Percentiles rank a stretch among this genome's conserved stretches.
These are phyloP conservation scores for Chytridium lagenaria DNA, from an alignment of 371 early-diverging fungal species.

Conservation along the genomic window DNA sequence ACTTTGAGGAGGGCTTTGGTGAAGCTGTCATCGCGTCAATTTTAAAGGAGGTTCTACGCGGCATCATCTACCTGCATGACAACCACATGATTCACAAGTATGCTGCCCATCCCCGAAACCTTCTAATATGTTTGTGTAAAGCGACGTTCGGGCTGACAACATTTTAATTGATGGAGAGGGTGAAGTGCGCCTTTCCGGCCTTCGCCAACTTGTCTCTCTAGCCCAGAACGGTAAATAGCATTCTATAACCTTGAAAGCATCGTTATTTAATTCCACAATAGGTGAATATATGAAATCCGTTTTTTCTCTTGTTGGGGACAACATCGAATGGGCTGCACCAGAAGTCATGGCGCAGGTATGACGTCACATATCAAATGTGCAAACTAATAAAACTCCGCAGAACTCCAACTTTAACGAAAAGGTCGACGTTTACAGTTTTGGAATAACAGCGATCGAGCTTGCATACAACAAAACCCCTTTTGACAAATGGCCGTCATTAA, in stretches of 20 bases:
- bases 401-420: slow-evolving; percentile 53
- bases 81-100: slow-evolving; percentile 65
- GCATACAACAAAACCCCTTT: slow-evolving; percentile 60
- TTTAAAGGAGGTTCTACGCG: slow-evolving; percentile 56
- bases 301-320: slow-evolving; percentile 58
- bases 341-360: slow-evolving; percentile 62
- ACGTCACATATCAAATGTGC: slow-evolving; percentile 5
- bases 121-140: too few species aligned
- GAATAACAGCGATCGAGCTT: slow-evolving; percentile 62
- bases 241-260: background rate
- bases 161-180: slow-evolving; percentile 56
- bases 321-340: slow-evolving; percentile 65
- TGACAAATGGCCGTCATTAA: slow-evolving; percentile 61
- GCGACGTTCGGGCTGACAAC: slow-evolving; percentile 62
- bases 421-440: slow-evolving; percentile 63
- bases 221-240: slow-evolving; percentile 31
- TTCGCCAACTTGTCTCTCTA: slow-evolving; percentile 50
- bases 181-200: slow-evolving; percentile 56
- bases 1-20: slow-evolving; percentile 55
- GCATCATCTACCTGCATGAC: slow-evolving; percentile 57
- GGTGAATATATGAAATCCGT: slow-evolving; percentile 45
- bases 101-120: too few species aligned
- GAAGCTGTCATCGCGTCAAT: slow-evolving; percentile 58
- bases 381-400: slow-evolving; percentile 27
- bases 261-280: background rate